These are phyloP conservation scores for Coniella lustricola DNA, from an alignment of 2,329 filamentous ascomycete genomes.

Conservation along the genomic window DNA sequence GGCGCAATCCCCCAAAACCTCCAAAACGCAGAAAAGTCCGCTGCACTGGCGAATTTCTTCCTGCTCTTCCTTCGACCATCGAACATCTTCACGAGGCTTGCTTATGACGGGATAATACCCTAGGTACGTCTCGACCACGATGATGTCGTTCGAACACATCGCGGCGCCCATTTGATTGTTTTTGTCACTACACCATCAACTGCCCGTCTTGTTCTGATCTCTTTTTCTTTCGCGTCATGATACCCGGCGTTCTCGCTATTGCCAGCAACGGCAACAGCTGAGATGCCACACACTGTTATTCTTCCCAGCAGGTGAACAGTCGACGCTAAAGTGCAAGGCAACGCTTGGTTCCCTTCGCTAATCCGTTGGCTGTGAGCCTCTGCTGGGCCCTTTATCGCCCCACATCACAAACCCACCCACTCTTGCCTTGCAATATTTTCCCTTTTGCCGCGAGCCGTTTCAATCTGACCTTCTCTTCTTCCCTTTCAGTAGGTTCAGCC, in stretches of 20 bases:
- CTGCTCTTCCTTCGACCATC: conserved; percentile 5
- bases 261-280: conserved; percentile 7
- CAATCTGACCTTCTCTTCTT: conserved; percentile 22
- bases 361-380: neutral
- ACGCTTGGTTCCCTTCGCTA: neutral
- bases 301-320: neutral
- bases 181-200: conserved; percentile 8
- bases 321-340: neutral
- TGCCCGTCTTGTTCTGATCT: neutral
- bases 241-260: conserved; percentile 11
- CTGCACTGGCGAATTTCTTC: conserved; percentile 1
- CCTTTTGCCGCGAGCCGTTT: conserved; percentile 8
- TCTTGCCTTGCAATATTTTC: conserved; percentile 11
- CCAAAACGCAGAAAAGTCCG: neutral
- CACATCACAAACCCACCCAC: conserved; percentile 17
- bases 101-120: conserved; percentile 17
- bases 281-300: conserved; percentile 5
- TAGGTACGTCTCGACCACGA: conserved; percentile 17
- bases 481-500: conserved; percentile 40
- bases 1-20: neutral
- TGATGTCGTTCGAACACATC: conserved; percentile 15
- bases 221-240: neutral
- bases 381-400: conserved; percentile 9
- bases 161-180: neutral
- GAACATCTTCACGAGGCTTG: conserved; percentile 17